phyloP scores from a whole-genome alignment of 306 rosid genomes.

The Cucurbita ficifolia region DNA sequence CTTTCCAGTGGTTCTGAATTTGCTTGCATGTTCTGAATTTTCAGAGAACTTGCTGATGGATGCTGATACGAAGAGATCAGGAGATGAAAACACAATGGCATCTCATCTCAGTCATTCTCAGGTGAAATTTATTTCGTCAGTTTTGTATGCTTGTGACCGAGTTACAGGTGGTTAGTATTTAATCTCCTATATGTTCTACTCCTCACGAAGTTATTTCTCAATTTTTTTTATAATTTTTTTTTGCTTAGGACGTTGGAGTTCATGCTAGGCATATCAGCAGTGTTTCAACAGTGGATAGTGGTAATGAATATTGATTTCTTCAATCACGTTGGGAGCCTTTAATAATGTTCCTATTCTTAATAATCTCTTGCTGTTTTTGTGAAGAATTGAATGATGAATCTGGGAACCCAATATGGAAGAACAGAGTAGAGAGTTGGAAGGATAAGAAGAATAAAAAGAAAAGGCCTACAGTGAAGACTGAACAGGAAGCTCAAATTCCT shows the following conservation, averaged over 20 bases:
- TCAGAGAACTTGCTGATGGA: slow-evolving; percentile 33
- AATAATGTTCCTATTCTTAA: neutral
- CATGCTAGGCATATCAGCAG: slow-evolving; percentile 89
- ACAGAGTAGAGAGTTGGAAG: slow-evolving; percentile 96
- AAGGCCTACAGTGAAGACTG: slow-evolving; percentile 34
- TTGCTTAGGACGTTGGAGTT: slow-evolving; percentile 54
- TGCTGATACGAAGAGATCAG: slow-evolving; percentile 27
- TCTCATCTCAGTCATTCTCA: slow-evolving; percentile 38
- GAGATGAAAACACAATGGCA: slow-evolving; percentile 32
- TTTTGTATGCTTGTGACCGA: neutral
- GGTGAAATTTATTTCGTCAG: slow-evolving; percentile 19
- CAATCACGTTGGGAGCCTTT: neutral
- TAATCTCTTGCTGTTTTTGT: slow-evolving; percentile 15
- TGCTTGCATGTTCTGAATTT: slow-evolving; percentile 9
- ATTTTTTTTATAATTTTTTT: slow-evolving; percentile 7
- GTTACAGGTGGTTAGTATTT: slow-evolving; percentile 1
- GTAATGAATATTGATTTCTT: slow-evolving; percentile 26
- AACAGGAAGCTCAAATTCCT: slow-evolving; percentile 46
- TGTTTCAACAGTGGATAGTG: slow-evolving; percentile 83
- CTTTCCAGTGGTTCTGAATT: neutral
- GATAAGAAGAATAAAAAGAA: slow-evolving; percentile 88
- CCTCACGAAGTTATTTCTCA: neutral
- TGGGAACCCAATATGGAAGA: slow-evolving; percentile 99
- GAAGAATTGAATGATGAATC: slow-evolving; percentile 66
- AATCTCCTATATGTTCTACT: neutral